Evolutionary conservation across 2,329 filamentous ascomycete species (phyloP).

Genomic region (Colletotrichum sp.): DNA sequence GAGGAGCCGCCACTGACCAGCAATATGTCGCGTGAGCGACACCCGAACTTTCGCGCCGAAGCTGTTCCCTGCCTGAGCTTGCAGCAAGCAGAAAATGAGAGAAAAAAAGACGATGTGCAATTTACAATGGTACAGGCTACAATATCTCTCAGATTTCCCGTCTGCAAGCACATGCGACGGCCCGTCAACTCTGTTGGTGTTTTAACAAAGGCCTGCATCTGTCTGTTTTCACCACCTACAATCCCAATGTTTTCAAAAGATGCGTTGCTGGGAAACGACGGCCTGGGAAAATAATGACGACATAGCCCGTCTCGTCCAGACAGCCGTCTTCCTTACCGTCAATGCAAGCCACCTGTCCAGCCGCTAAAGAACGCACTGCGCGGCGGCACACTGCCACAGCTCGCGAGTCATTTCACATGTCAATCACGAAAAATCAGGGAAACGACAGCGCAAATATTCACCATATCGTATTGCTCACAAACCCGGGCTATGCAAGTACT

Average conservation of each 20-base stretch:
- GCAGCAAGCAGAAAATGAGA: neutral
- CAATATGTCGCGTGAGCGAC: slow-evolving; percentile 13
- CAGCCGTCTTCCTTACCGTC: neutral
- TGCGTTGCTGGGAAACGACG: neutral
- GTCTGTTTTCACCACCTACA: neutral
- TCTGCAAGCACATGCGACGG: neutral
- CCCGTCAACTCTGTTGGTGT: neutral
- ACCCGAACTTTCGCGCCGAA: neutral
- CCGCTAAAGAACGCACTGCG: neutral
- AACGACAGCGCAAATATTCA: neutral
- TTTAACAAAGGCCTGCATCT: neutral
- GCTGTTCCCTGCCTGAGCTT: slow-evolving; percentile 1
- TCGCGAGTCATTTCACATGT: slow-evolving; percentile 2
- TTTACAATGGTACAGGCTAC: neutral
- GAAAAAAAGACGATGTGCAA: neutral
- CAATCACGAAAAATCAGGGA: neutral
- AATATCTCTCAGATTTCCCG: neutral
- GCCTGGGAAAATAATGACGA: neutral
- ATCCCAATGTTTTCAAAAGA: neutral
- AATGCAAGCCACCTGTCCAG: neutral
- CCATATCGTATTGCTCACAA: neutral
- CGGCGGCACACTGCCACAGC: neutral
- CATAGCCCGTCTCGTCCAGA: neutral
- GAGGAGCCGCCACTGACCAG: neutral
- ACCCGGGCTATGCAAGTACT: neutral